Conservation (phyloP, 2,329 filamentous ascomycete genomes). For the Chlorencoelia australis region DNA sequence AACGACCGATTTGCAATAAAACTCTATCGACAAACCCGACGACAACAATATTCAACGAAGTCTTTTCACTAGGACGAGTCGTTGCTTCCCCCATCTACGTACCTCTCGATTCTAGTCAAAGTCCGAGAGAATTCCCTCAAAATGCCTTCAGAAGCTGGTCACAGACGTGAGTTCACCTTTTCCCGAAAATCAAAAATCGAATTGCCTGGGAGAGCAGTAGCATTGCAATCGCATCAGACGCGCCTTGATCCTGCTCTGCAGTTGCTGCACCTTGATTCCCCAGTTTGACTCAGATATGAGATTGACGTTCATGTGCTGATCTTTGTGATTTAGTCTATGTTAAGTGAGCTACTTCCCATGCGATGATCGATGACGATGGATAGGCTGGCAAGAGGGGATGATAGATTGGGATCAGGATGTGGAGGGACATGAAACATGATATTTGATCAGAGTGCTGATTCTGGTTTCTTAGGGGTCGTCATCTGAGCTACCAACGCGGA, state of each 20-base stretch:
- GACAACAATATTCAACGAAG: constrained; percentile 23
- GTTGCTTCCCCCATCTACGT: constrained; percentile 16
- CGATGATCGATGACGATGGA: neutral
- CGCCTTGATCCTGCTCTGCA: no score
- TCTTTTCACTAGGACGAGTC: constrained; percentile 25
- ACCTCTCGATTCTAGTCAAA: constrained; percentile 31
- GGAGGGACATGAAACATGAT: no score
- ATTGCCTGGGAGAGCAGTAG: no score
- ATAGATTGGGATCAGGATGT: no score
- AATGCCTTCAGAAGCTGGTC: constrained; percentile 82
- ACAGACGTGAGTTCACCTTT: constrained; percentile 64
- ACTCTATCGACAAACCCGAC: constrained; percentile 24
- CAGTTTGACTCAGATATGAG: no score
- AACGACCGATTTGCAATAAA: constrained; percentile 9
- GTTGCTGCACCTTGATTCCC: no score
- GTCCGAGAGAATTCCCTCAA: constrained; percentile 48
- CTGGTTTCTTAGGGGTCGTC: constrained; percentile 64
- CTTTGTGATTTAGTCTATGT: constrained; percentile 59
- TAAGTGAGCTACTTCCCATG: constrained; percentile 56
- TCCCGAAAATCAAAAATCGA: no score
- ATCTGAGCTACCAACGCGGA: constrained; percentile 95
- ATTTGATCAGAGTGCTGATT: constrained; percentile 1
- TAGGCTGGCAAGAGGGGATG: no score
- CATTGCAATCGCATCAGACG: no score
- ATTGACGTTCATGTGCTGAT: constrained; percentile 25